Base-by-base conservation (phyloP, 139 green algal genomes). In the Medakamo hakoo region DNA sequence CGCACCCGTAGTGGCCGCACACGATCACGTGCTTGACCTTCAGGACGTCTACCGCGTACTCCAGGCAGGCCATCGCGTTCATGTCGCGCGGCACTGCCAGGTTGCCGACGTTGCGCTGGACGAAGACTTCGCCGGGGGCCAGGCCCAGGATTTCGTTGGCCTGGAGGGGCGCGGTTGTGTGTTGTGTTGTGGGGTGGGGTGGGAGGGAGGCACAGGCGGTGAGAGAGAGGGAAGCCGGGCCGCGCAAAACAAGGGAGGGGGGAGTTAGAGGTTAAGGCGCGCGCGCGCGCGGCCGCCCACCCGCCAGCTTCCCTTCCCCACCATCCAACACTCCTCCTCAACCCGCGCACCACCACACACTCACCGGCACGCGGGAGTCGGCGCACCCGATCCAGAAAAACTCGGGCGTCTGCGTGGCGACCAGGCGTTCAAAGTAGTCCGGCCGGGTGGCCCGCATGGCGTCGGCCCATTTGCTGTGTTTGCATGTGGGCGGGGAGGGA, bases 381-480 rank as follows among this genome's bases (percentile, higher is more conserved):
- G 74, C 72, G 69, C 85, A 92, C 24, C 85, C 85, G 66, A 93
- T 90, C 84, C 83, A 90, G 2, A 93, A 75, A 62, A 82, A 91
- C 55, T 92, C 76, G 1, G 85, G 85, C 0, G 74, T 66, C 65
- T 93, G 82, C 40, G 9, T 9, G 40, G 9, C 40, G 40, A 16
- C 40, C 40, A 52, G 40, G 9, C 40, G 9, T 9, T 52, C 40
- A 16, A 52, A 52, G 40, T 21, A 52, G 40, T 9, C 40, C 9
- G 40, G 40, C 9, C 16, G 9, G 40, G 40, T 16, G 9, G 9
- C 9, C 40, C 16, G 9, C 16, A 21, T 9, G 40, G 40, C 40
- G 40, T 9, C 40, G 40, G 40, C 9, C 40, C 40, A 52, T 9
- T 16, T 9, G 40, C 40, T 52, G 40, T 52, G 40, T n/a, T n/a